Evolutionary conservation across 2,329 filamentous ascomycete genomes (phyloP).

Genomic region (Aspergillus nomiae): DNA sequence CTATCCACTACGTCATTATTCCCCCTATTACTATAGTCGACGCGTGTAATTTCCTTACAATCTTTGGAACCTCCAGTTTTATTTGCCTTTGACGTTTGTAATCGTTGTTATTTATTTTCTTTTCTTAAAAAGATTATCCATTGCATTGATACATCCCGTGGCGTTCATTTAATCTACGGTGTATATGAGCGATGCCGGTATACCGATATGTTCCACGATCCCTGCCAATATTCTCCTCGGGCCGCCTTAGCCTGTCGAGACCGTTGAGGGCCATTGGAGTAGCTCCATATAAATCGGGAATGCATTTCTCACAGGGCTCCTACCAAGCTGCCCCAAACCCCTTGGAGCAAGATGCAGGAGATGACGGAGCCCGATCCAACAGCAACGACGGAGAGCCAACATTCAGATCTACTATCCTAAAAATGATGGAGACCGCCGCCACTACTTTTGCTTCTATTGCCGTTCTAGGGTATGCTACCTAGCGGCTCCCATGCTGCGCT

Average conservation of each 20-base stretch:
- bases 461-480: conserved; percentile 59
- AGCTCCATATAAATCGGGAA: conserved; percentile 18
- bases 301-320: conserved; percentile 27
- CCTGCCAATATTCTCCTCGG: conserved; percentile 17
- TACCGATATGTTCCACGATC: conserved; percentile 28
- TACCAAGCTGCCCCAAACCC: conserved; percentile 28
- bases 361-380: conserved; percentile 26
- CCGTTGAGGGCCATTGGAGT: conserved; percentile 15
- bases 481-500: background rate
- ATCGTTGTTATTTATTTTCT: background rate
- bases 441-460: conserved; percentile 75
- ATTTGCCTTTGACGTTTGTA: background rate
- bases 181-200: conserved; percentile 23
- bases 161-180: background rate
- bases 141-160: background rate
- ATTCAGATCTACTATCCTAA: conserved; percentile 49
- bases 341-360: conserved; percentile 33
- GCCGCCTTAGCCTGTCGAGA: conserved; percentile 21
- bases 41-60: background rate
- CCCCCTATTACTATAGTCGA: background rate
- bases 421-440: conserved; percentile 73
- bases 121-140: background rate
- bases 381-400: conserved; percentile 30
- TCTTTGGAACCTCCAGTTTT: background rate
- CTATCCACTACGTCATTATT: conserved; percentile 1